phyloP scores from a whole-genome alignment of 768 basidiomycete genomes.

The Suillus subluteus region DNA sequence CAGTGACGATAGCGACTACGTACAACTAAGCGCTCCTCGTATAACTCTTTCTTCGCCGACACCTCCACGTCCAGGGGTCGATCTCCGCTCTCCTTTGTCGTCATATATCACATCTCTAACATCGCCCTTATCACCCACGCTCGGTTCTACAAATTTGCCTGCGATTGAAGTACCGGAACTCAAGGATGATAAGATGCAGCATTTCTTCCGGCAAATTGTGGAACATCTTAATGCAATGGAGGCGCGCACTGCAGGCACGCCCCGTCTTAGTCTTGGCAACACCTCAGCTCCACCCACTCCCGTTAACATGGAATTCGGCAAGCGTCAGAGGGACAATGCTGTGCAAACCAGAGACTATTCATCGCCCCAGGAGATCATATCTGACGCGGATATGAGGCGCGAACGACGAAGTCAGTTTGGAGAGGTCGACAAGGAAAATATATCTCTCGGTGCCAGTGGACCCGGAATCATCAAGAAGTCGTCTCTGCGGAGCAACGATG shows the following conservation, averaged over 20 bases:
- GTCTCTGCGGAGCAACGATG: slow-evolving; percentile 42
- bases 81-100: slow-evolving; percentile 21
- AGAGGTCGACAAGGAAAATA: slow-evolving; percentile 66
- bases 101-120: slow-evolving; percentile 30
- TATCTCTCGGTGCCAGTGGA: slow-evolving; percentile 4
- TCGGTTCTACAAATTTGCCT: slow-evolving; percentile 38
- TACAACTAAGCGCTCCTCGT: slow-evolving; percentile 22
- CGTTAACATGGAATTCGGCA: slow-evolving; percentile 24
- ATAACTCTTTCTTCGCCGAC: slow-evolving; percentile 31
- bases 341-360: slow-evolving; percentile 43
- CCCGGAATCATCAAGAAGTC: slow-evolving; percentile 43
- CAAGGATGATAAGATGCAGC: slow-evolving; percentile 75
- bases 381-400: slow-evolving; percentile 12
- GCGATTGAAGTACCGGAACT: slow-evolving; percentile 67
- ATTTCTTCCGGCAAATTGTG: slow-evolving; percentile 85
- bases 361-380: slow-evolving; percentile 17
- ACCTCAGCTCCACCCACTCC: slow-evolving; percentile 19
- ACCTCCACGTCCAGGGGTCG: slow-evolving; percentile 26
- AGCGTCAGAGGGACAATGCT: slow-evolving; percentile 18
- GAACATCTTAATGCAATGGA: slow-evolving; percentile 79
- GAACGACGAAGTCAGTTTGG: slow-evolving; percentile 19
- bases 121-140: slow-evolving; percentile 38
- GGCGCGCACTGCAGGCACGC: slow-evolving; percentile 43
- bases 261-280: slow-evolving; percentile 15
- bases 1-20: slow-evolving; percentile 21